A percentile compares a stretch with the other conserved stretches of the same genome.
These are phyloP conservation scores for Glomus cerebriforme DNA, from an alignment of 192 early-diverging fungal genomes.

Conservation along the genomic window DNA sequence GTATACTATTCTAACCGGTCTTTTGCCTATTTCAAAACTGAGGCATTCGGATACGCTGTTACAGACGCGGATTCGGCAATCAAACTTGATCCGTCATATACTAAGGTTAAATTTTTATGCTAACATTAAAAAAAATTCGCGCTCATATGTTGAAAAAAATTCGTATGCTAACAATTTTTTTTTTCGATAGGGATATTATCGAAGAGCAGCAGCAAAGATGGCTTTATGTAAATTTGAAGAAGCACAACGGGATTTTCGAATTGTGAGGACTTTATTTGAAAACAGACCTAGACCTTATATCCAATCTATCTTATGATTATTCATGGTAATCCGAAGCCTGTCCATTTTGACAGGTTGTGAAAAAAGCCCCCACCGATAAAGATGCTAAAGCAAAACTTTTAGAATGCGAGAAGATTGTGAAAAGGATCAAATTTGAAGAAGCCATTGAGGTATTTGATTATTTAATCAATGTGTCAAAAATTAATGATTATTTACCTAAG, in stretches of 20 bases:
- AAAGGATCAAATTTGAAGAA: conserved; percentile 86
- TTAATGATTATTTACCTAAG: background rate
- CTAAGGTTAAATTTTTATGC: conserved; percentile 43
- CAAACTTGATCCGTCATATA: conserved; percentile 64
- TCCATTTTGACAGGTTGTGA: conserved; percentile 56
- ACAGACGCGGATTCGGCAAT: conserved; percentile 72
- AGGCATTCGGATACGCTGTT: conserved; percentile 84
- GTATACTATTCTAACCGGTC: conserved; percentile 93
- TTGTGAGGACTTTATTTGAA: conserved; percentile 41
- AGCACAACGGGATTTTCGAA: conserved; percentile 71
- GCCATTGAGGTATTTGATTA: conserved; percentile 74
- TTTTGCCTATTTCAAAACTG: conserved; percentile 81
- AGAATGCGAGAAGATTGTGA: conserved; percentile 91
- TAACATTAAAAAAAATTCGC: background rate
- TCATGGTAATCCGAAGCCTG: conserved; percentile 27
- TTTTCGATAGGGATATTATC: conserved; percentile 80
- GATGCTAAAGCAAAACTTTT: conserved; percentile 76
- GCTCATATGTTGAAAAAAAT: background rate
- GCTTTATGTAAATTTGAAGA: conserved; percentile 86
- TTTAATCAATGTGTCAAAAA: too few species aligned
- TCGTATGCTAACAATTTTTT: background rate
- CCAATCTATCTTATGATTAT: conserved; percentile 4
- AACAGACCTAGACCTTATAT: background rate
- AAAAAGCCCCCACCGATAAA: conserved; percentile 75
- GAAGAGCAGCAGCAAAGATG: conserved; percentile 87